These are phyloP conservation scores for Lyophyllum shimeji DNA, from an alignment of 768 basidiomycete genomes.

Conservation along the genomic window DNA sequence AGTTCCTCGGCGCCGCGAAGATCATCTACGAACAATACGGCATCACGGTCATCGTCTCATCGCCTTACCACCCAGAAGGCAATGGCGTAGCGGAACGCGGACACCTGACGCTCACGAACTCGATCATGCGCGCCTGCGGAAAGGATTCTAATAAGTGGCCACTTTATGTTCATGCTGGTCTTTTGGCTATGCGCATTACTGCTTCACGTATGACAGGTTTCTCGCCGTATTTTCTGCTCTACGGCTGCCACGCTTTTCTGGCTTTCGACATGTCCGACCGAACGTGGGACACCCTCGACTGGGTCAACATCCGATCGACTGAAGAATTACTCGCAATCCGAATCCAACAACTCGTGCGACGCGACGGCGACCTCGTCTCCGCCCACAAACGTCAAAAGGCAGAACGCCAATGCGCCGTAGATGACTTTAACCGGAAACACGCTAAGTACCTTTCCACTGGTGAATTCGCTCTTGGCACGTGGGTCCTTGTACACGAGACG, in stretches of 20 bases:
- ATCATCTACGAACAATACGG: conserved; percentile 21
- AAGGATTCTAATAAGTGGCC: conserved; percentile 25
- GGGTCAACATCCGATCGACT: conserved; percentile 17
- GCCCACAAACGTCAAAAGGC: conserved; percentile 10
- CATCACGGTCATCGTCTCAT: conserved; percentile 25
- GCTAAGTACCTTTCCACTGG: conserved; percentile 13
- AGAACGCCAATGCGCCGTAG: conserved; percentile 11
- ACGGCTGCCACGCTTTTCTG: conserved; percentile 27
- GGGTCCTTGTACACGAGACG: conserved; percentile 29
- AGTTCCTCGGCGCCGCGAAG: conserved; percentile 26
- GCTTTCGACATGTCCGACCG: conserved; percentile 27
- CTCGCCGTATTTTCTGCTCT: conserved; percentile 28
- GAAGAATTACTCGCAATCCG: conserved; percentile 24
- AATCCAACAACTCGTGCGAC: conserved; percentile 15
- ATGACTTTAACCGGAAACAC: conserved; percentile 6
- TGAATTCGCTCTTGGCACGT: conserved; percentile 23
- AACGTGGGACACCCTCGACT: conserved; percentile 27
- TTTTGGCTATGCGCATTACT: conserved; percentile 26
- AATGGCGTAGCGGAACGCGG: conserved; percentile 29
- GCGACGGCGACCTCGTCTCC: conserved; percentile 14
- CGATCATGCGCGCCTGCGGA: conserved; percentile 17
- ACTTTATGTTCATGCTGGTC: conserved; percentile 19
- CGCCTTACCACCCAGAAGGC: conserved; percentile 31
- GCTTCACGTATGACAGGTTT: conserved; percentile 26
- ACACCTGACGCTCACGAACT: conserved; percentile 22